These are phyloP conservation scores for Zymoseptoria passerinii DNA, from an alignment of 2,329 filamentous ascomycete genomes.

Conservation along the genomic window DNA sequence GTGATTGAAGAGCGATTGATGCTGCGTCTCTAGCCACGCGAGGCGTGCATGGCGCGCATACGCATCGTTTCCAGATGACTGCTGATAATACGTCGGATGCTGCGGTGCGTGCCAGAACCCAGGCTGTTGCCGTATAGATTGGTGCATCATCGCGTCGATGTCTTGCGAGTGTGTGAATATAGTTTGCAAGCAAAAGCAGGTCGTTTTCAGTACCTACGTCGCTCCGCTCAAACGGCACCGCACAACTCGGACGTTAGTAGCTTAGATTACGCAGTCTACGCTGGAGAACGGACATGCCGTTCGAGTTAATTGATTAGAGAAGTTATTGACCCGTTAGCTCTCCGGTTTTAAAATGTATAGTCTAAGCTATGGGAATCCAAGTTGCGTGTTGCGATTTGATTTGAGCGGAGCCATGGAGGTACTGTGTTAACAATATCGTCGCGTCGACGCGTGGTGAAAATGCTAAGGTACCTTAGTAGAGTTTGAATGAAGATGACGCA, in stretches of 20 bases:
- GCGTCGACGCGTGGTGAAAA: not conserved
- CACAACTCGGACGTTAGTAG: too few relatives aligned
- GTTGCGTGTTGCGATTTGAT: too few relatives aligned
- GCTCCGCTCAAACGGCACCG: too few relatives aligned
- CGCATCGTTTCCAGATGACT: not conserved
- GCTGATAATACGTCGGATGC: not conserved
- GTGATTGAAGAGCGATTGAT: not conserved
- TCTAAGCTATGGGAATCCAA: too few relatives aligned
- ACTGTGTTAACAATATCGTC: not conserved
- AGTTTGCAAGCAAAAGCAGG: not conserved
- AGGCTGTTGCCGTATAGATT: not conserved
- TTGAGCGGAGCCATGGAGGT: too few relatives aligned
- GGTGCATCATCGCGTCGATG: not conserved
- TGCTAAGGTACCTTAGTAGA: too few relatives aligned
- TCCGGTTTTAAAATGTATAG: too few relatives aligned
- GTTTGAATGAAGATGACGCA: not conserved
- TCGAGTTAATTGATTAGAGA: too few relatives aligned
- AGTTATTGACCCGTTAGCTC: too few relatives aligned
- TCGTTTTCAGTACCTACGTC: not conserved
- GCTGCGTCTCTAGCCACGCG: constrained; percentile 1
- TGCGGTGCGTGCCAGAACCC: not conserved
- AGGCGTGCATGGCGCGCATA: not conserved
- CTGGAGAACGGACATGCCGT: too few relatives aligned
- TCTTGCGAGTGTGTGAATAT: not conserved
- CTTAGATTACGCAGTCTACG: too few relatives aligned